A percentile compares a stretch with the other conserved stretches of the same genome.
These are phyloP conservation scores for Aspergillus ustus DNA, from an alignment of 2,329 filamentous ascomycete genomes.

Conservation along the genomic window DNA sequence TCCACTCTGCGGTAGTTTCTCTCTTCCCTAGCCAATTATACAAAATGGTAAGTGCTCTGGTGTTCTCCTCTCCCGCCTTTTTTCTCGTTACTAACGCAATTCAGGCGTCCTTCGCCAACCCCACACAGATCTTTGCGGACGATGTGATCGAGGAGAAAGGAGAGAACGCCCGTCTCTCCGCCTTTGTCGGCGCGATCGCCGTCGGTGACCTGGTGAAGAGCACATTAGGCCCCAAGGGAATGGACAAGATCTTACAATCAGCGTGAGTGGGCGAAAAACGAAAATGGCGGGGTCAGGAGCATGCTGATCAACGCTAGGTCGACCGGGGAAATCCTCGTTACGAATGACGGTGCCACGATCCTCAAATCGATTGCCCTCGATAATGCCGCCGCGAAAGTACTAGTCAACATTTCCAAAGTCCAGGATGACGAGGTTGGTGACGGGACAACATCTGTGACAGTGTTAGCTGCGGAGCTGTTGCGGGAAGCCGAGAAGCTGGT, in stretches of 20 bases:
- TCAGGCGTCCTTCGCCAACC: slow-evolving; percentile 62
- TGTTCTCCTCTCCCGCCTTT: neutral
- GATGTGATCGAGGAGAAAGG: slow-evolving; percentile 98
- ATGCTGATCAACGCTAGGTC: slow-evolving; percentile 60
- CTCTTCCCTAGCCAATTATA: slow-evolving; percentile 23
- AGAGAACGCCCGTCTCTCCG: slow-evolving; percentile 97
- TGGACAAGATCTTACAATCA: slow-evolving; percentile 98
- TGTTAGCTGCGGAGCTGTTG: slow-evolving; percentile 90
- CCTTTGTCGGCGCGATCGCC: slow-evolving; percentile 96
- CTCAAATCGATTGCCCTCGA: slow-evolving; percentile 98
- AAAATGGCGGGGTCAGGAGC: slow-evolving; percentile 25
- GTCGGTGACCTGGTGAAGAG: slow-evolving; percentile 98
- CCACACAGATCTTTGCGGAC: slow-evolving; percentile 97
- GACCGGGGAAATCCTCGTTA: slow-evolving; percentile 96
- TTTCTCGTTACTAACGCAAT: slow-evolving; percentile 21
- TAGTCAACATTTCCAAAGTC: slow-evolving; percentile 99
- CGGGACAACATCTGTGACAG: slow-evolving; percentile 96
- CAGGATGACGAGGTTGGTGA: slow-evolving; percentile 99
- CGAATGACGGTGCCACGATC: slow-evolving; percentile 97
- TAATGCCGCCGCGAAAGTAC: slow-evolving; percentile 95
- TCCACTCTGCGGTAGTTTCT: slow-evolving; percentile 23
- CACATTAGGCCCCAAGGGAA: slow-evolving; percentile 94
- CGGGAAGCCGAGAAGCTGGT: slow-evolving; percentile 97
- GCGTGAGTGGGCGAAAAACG: slow-evolving; percentile 64
- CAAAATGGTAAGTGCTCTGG: slow-evolving; percentile 35